Evolutionary conservation across 768 basidiomycete species (phyloP).

Genomic region (Leccinum subgranulosum): DNA sequence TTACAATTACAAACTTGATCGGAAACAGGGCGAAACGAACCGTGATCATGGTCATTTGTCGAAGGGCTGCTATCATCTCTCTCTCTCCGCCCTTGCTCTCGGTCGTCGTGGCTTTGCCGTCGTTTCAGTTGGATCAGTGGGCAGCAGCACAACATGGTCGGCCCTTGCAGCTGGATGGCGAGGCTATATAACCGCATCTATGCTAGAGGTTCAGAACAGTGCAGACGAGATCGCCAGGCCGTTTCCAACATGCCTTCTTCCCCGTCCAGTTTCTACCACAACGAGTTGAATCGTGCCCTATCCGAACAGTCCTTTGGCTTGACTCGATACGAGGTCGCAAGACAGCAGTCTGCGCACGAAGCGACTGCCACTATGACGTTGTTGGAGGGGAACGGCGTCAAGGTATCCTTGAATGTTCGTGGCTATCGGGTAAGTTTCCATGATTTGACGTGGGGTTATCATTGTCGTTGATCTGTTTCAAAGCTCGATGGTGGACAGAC

Average conservation of each 20-base stretch:
- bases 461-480: conserved; percentile 14
- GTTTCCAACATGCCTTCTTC: conserved; percentile 18
- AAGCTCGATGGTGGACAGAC: conserved; percentile 28
- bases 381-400: conserved; percentile 51
- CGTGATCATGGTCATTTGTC: conserved; percentile 16
- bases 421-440: conserved; percentile 52
- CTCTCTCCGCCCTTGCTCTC: conserved; percentile 9
- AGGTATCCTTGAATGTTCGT: conserved; percentile 45
- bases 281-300: conserved; percentile 54
- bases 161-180: conserved; percentile 23
- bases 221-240: conserved; percentile 11
- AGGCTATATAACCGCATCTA: conserved; percentile 28
- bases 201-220: conserved; percentile 11
- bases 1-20: conserved; percentile 16
- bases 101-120: conserved; percentile 10
- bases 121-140: not conserved
- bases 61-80: conserved; percentile 18
- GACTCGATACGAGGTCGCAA: conserved; percentile 39
- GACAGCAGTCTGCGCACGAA: conserved; percentile 39
- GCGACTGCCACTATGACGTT: conserved; percentile 53
- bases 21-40: conserved; percentile 26
- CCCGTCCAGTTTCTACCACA: conserved; percentile 29
- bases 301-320: conserved; percentile 60
- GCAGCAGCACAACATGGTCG: conserved; percentile 21
- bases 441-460: not conserved